Percentiles rank a stretch among this genome's conserved stretches.
Evolutionary conservation across 1,284 basidiomycete species (phyloP).

Genomic region (Boletellus sp.): DNA sequence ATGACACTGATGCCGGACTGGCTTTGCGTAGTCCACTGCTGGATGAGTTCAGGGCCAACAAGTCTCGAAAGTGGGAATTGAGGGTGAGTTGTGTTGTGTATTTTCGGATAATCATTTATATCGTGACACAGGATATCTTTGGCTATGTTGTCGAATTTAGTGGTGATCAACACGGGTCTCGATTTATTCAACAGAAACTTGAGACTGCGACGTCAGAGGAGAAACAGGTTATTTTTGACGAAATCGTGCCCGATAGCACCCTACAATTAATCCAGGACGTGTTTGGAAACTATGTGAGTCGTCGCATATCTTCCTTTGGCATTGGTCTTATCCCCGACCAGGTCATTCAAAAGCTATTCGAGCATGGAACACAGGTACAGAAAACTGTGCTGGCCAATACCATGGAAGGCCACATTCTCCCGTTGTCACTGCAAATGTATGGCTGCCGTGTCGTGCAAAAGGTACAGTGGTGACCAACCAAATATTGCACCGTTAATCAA

Average conservation of each 20-base stretch:
- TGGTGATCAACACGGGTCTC: constrained; percentile 89
- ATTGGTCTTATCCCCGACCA: constrained; percentile 31
- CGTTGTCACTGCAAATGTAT: constrained; percentile 90
- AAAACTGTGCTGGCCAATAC: constrained; percentile 67
- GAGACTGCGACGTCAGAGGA: constrained; percentile 76
- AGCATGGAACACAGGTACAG: constrained; percentile 80
- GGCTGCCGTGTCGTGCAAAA: constrained; percentile 92
- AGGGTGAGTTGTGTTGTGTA: constrained; percentile 44
- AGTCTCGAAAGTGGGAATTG: constrained; percentile 77
- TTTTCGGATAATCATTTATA: constrained; percentile 6
- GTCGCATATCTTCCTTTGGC: background rate
- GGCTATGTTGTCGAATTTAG: constrained; percentile 92
- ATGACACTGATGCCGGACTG: constrained; percentile 33
- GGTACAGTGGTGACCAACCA: constrained; percentile 38
- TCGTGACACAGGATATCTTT: constrained; percentile 65
- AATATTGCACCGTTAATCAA: constrained; percentile 4
- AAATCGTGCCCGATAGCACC: constrained; percentile 78
- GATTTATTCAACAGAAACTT: constrained; percentile 86
- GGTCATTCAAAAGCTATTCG: constrained; percentile 95
- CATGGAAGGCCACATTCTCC: constrained; percentile 79
- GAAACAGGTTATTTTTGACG: constrained; percentile 82
- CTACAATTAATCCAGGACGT: constrained; percentile 88
- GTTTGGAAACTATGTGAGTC: constrained; percentile 90
- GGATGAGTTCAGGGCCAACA: constrained; percentile 84
- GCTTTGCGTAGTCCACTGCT: constrained; percentile 65